Conservation (phyloP, 371 early-diverging fungal genomes). For the Chytridium lagenaria region DNA sequence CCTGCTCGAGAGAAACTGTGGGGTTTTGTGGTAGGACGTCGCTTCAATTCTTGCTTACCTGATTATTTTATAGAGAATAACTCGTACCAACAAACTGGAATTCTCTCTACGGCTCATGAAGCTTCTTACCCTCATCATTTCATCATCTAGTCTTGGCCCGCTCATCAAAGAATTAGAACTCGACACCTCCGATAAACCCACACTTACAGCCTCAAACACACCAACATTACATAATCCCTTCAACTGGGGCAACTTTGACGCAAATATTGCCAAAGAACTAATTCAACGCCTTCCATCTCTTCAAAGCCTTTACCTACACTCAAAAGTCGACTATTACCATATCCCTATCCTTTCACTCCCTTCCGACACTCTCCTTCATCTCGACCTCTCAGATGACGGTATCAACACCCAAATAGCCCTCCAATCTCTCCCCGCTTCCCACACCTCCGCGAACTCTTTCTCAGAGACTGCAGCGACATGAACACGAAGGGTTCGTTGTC, state of each 20-base stretch:
- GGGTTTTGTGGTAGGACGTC: background rate
- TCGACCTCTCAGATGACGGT: conserved; percentile 16
- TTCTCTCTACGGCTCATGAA: background rate
- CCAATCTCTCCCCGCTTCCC: background rate
- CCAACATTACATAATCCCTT: background rate
- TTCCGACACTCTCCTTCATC: background rate
- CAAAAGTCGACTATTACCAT: background rate
- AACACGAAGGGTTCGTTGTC: background rate
- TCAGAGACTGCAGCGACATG: conserved; percentile 22
- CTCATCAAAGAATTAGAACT: conserved; percentile 14
- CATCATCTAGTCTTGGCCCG: background rate
- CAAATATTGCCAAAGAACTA: background rate
- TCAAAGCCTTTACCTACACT: conserved; percentile 15
- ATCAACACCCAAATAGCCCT: background rate
- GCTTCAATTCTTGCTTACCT: background rate
- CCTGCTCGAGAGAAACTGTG: conserved; percentile 4
- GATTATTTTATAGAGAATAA: background rate
- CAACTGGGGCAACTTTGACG: background rate
- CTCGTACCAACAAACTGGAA: background rate
- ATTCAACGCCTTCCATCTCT: background rate
- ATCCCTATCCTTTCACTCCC: background rate
- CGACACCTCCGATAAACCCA: background rate
- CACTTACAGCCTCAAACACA: background rate
- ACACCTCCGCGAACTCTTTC: conserved; percentile 26
- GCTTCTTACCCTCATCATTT: background rate